Evolutionary conservation across 1,284 basidiomycete genomes (phyloP), one percentile per base, ranked within the genome.

Genomic region (Exobasidium rhododendri): DNA sequence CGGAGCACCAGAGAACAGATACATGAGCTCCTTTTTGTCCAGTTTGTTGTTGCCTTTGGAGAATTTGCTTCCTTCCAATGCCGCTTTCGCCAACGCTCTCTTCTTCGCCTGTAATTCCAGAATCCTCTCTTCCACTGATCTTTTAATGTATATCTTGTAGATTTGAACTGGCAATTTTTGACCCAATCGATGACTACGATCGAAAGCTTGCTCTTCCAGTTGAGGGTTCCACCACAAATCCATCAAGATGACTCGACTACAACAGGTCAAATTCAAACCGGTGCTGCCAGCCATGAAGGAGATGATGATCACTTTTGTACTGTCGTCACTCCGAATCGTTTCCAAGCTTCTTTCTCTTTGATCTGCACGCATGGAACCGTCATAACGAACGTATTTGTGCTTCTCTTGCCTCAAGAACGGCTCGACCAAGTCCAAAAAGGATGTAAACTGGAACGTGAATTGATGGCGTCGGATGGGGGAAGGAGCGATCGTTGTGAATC

Each of bases 201-300:
- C 94, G 73, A 94, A 94, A 0, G 93, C 93, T 83, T 97, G 93
- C 68, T 92, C 90, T 85, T 74, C 69, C 49, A 75, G 61, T 58
- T 69, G 63, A 17, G 75, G 80, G 61, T 79, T 77, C 91, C 92
- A 97, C 94, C 94, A 97, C 56, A 96, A 81, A 78, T 97, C 94
- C 65, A 91, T 86, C 4, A 97, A 84, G 69, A 96, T 89, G 54
- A 96, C 93, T 67, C 93, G 91, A 80, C 92, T 94, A 82, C 94
- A 97, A 57, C 87, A 88, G 0, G 93, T 97, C 72, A 98, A 78
- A 79, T 98, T 98, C 45, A 98, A 84, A 56, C 93, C 92, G 86
- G 91, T 92, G 74, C 89, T 90, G 1, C 93, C 93, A 13, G 93
- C 92, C 80, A 96, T 97, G 86, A 97, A 94, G 0, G 92, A 96